Evolutionary conservation across 1,284 basidiomycete genomes (phyloP).

Genomic region (Apiotrichum siamense): DNA sequence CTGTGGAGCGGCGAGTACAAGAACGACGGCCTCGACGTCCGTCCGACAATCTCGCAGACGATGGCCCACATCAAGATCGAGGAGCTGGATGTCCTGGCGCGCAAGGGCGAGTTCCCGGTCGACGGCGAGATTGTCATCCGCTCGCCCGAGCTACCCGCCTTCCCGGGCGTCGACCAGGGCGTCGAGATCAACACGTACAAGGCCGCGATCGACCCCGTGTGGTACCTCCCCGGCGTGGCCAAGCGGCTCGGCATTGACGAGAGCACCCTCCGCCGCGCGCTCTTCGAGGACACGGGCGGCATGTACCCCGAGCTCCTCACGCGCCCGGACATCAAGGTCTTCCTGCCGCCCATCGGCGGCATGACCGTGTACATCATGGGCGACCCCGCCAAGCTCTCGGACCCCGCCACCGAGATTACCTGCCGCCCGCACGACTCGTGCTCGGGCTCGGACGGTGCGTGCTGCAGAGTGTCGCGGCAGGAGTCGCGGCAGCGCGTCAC

Average conservation of each 20-base stretch:
- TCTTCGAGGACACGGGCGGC: conserved; percentile 79
- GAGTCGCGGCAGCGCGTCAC: no score
- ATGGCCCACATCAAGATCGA: conserved; percentile 54
- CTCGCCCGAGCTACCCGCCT: conserved; percentile 42
- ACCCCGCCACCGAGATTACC: conserved; percentile 78
- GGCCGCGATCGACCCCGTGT: conserved; percentile 84
- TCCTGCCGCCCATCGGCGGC: conserved; percentile 89
- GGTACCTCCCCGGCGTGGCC: conserved; percentile 91
- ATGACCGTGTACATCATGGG: conserved; percentile 93
- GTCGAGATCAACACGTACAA: conserved; percentile 65
- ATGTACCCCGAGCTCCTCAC: conserved; percentile 97
- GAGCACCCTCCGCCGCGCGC: conserved; percentile 69
- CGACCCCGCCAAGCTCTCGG: conserved; percentile 67
- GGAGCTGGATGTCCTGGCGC: conserved; percentile 77
- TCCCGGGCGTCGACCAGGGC: conserved; percentile 60
- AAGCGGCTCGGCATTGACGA: conserved; percentile 84
- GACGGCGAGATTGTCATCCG: conserved; percentile 79
- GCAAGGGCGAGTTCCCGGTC: conserved; percentile 63
- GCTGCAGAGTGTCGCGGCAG: no score
- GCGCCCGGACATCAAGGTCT: conserved; percentile 88
- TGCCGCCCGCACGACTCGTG: conserved; percentile 93
- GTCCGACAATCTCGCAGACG: conserved; percentile 88
- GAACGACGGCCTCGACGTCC: conserved; percentile 65
- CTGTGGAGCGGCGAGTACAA: conserved; percentile 66
- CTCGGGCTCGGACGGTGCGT: conserved; percentile 52